Conservation (phyloP, 345 rosid species). For the Balakata baccata region DNA sequence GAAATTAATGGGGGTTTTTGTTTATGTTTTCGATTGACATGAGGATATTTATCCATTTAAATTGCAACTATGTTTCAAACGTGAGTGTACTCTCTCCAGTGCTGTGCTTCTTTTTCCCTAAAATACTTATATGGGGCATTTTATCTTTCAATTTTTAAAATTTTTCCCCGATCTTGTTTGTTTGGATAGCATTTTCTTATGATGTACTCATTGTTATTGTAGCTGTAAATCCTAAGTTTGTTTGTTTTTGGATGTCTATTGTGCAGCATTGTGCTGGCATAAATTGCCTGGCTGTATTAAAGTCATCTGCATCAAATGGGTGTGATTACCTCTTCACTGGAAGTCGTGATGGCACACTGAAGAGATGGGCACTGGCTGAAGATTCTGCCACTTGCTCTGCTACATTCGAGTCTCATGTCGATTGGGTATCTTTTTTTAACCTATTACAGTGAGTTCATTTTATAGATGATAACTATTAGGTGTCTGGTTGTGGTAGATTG, state of each 20-base stretch:
- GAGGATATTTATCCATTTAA: neutral
- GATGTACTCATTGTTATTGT: neutral
- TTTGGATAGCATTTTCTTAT: neutral
- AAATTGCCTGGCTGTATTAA: conserved; percentile 75
- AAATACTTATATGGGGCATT: neutral
- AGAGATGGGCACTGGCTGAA: conserved; percentile 82
- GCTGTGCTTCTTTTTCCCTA: neutral
- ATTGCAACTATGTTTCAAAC: neutral
- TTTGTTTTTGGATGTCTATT: conserved; percentile 22
- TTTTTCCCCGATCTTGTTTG: neutral
- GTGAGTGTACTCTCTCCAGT: neutral
- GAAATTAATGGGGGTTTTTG: neutral
- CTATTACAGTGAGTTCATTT: conserved; percentile 12
- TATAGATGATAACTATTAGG: neutral
- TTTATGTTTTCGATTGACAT: neutral
- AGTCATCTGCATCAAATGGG: conserved; percentile 52
- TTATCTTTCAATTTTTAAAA: neutral
- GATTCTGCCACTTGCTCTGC: conserved; percentile 76
- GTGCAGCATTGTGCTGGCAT: conserved; percentile 97
- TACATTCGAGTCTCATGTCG: conserved; percentile 97
- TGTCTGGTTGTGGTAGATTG: neutral
- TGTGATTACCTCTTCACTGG: conserved; percentile 76
- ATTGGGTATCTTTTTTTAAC: conserved; percentile 64
- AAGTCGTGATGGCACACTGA: conserved; percentile 97
- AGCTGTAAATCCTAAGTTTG: conserved; percentile 17